Evolutionary conservation across 345 rosid genomes (phyloP).

Genomic region (Populus tremula): DNA sequence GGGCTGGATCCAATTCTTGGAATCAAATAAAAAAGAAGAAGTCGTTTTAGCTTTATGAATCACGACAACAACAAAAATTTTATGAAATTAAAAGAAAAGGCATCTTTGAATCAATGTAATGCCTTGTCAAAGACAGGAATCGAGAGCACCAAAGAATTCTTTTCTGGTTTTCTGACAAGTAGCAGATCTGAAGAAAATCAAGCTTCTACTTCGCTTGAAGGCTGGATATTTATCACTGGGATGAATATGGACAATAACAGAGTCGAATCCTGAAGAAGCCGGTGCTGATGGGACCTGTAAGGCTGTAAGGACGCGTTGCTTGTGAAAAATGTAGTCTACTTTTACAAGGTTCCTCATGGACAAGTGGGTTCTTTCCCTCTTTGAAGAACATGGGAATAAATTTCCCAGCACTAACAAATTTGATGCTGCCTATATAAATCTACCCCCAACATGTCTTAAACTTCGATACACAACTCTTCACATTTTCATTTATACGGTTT

Average conservation of each 20-base stretch:
- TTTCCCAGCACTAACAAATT: background rate
- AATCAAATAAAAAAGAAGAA: background rate
- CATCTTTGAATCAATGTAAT: background rate
- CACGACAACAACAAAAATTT: background rate
- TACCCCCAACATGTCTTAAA: background rate
- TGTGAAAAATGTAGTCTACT: background rate
- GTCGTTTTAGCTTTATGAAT: background rate
- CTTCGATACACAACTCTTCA: background rate
- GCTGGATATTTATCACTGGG: background rate
- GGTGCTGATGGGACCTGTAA: background rate
- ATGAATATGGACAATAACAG: background rate
- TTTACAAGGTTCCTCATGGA: constrained; percentile 5
- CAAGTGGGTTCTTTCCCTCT: constrained; percentile 1
- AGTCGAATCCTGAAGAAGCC: background rate
- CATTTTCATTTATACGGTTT: background rate
- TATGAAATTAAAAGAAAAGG: background rate
- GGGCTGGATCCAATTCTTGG: background rate
- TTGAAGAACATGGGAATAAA: background rate
- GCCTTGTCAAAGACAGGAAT: background rate
- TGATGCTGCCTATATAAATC: background rate
- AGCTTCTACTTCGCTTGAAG: background rate
- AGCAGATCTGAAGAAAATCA: background rate
- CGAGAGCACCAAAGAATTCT: background rate
- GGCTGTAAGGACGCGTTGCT: constrained; percentile 1
- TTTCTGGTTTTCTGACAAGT: background rate